Percentiles rank a stretch among this genome's conserved stretches.
These are phyloP conservation scores for Geum urbanum DNA, from an alignment of 306 rosid genomes.

Conservation along the genomic window DNA sequence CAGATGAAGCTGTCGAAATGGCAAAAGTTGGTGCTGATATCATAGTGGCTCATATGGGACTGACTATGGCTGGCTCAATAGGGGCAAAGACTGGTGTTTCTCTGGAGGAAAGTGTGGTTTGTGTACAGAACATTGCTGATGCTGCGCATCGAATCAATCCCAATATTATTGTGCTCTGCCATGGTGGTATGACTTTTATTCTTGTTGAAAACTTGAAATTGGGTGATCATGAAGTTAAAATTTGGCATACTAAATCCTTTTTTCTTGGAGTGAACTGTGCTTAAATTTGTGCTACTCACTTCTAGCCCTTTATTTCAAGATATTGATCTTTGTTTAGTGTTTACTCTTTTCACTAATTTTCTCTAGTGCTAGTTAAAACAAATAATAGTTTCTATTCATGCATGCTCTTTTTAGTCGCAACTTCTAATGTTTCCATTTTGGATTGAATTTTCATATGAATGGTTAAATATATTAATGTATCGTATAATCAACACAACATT, in stretches of 20 bases:
- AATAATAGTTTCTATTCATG: background rate
- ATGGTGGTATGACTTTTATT: constrained; percentile 59
- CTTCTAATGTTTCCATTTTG: background rate
- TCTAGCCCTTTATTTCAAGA: background rate
- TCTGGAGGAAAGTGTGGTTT: constrained; percentile 69
- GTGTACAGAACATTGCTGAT: constrained; percentile 80
- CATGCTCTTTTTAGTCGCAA: background rate
- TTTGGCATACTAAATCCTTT: background rate
- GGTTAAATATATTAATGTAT: background rate
- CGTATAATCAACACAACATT: background rate
- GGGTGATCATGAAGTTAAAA: background rate
- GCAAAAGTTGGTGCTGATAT: constrained; percentile 82
- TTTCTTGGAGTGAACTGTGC: background rate
- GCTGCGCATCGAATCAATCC: constrained; percentile 72
- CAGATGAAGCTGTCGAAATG: constrained; percentile 75
- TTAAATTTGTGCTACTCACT: background rate
- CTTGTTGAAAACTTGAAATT: background rate
- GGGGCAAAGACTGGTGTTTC: constrained; percentile 85
- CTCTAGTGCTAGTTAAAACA: background rate
- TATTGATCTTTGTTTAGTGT: background rate
- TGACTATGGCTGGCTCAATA: constrained; percentile 82
- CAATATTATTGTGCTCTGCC: constrained; percentile 67
- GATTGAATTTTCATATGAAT: background rate
- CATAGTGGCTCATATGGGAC: constrained; percentile 94
- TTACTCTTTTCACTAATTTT: background rate